Evolutionary conservation across 140 eudicot species (phyloP).

Genomic region (Oenanthe javanica): DNA sequence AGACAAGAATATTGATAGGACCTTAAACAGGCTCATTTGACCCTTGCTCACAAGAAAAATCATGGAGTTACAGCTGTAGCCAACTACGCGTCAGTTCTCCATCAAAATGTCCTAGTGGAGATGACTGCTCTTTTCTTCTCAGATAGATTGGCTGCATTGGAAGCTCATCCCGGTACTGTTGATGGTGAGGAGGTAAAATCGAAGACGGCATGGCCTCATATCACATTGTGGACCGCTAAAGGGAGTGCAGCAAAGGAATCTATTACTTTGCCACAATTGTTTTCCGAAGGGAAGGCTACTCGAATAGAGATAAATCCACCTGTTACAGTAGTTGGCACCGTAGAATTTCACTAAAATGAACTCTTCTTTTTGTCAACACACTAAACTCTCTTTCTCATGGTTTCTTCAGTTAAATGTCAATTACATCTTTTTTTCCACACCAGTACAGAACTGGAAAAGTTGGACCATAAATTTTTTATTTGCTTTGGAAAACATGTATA

Average conservation of each 20-base stretch:
- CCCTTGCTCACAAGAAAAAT: slow-evolving; percentile 86
- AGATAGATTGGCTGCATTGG: slow-evolving; percentile 75
- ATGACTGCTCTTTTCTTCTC: slow-evolving; percentile 52
- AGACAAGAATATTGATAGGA: slow-evolving; percentile 32
- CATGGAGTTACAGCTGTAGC: slow-evolving; percentile 87
- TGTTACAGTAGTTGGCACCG: slow-evolving; percentile 37
- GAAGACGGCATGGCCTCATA: slow-evolving; percentile 80
- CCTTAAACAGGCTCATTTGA: slow-evolving; percentile 61
- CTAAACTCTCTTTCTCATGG: not conserved
- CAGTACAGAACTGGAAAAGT: not conserved
- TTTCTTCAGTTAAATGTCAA: not conserved
- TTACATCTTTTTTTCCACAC: not conserved
- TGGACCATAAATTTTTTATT: not conserved
- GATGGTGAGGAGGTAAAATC: slow-evolving; percentile 56
- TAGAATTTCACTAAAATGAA: slow-evolving; percentile 43
- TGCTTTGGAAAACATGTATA: not conserved
- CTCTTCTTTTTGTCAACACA: not conserved
- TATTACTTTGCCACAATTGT: slow-evolving; percentile 52
- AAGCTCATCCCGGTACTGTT: slow-evolving; percentile 54
- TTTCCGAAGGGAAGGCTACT: slow-evolving; percentile 60
- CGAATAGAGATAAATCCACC: slow-evolving; percentile 68
- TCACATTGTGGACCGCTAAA: slow-evolving; percentile 78
- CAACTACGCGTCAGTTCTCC: slow-evolving; percentile 41
- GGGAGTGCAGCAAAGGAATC: slow-evolving; percentile 76
- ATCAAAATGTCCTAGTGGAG: slow-evolving; percentile 55